A percentile compares a stretch with the other conserved stretches of the same genome.
Evolutionary conservation across 2,329 filamentous ascomycete species (phyloP).

Genomic region (Ambrosiella xylebori): DNA sequence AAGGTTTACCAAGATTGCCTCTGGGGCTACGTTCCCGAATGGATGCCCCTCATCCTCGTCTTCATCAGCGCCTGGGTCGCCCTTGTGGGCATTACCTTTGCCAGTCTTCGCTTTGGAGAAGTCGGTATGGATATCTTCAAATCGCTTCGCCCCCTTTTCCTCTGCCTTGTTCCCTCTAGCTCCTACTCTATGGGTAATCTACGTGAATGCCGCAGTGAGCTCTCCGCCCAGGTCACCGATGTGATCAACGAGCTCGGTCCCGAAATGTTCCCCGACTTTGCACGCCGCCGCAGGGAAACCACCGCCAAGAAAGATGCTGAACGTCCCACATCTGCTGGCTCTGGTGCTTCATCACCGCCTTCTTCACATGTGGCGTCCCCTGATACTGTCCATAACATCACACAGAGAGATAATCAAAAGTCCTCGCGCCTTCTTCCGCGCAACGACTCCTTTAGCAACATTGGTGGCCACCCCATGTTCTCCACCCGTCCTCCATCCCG

Average conservation of each 20-base stretch:
- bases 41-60: slow-evolving; percentile 63
- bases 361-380: slow-evolving; percentile 24
- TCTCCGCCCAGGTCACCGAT: slow-evolving; percentile 71
- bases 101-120: slow-evolving; percentile 84
- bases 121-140: slow-evolving; percentile 99
- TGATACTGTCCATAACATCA: slow-evolving; percentile 25
- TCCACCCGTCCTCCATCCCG: slow-evolving; percentile 73
- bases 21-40: slow-evolving; percentile 64
- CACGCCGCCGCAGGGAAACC: slow-evolving; percentile 51
- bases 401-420: slow-evolving; percentile 33
- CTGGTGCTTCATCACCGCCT: slow-evolving; percentile 13
- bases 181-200: slow-evolving; percentile 71
- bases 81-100: slow-evolving; percentile 81
- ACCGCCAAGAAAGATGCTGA: slow-evolving; percentile 22
- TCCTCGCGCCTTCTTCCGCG: slow-evolving; percentile 46
- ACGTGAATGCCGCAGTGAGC: slow-evolving; percentile 50
- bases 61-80: slow-evolving; percentile 59
- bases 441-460: slow-evolving; percentile 88
- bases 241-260: slow-evolving; percentile 91
- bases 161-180: slow-evolving; percentile 70
- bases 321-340: slow-evolving; percentile 16
- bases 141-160: slow-evolving; percentile 70
- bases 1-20: slow-evolving; percentile 70
- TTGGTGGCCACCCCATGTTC: slow-evolving; percentile 76
- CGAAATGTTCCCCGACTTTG: slow-evolving; percentile 94